Conservation (phyloP, 306 rosid species). For the Ziziphus jujuba region DNA sequence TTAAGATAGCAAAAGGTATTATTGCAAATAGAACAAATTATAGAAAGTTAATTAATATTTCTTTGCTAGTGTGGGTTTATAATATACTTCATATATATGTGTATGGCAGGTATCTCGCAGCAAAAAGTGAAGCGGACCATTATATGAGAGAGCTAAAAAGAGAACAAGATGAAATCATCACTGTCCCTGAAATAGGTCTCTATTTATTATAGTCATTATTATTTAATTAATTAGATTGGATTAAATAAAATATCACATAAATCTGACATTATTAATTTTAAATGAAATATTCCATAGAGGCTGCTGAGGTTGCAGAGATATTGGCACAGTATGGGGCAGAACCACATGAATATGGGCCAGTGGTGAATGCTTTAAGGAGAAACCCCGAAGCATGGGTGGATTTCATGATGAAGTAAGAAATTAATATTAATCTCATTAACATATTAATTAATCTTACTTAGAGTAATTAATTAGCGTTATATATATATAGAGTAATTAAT, state of each 20-base stretch:
- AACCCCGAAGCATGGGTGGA: slow-evolving; percentile 94
- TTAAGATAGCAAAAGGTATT: no score
- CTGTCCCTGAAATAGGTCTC: slow-evolving; percentile 65
- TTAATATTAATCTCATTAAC: background rate
- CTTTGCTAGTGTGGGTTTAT: background rate
- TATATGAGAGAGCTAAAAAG: slow-evolving; percentile 67
- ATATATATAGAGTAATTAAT: background rate
- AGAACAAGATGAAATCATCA: slow-evolving; percentile 77
- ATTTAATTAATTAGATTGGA: background rate
- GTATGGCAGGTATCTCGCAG: slow-evolving; percentile 71
- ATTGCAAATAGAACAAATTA: no score
- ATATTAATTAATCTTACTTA: no score
- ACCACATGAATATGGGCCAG: slow-evolving; percentile 64
- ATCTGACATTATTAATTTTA: no score
- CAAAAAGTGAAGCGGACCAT: slow-evolving; percentile 89
- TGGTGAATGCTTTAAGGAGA: slow-evolving; percentile 76
- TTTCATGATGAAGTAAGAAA: slow-evolving; percentile 94
- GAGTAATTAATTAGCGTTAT: background rate
- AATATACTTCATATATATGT: background rate
- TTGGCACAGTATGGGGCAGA: slow-evolving; percentile 44
- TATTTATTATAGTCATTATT: background rate
- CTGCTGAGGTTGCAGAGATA: slow-evolving; percentile 54
- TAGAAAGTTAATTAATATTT: no score
- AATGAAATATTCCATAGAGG: slow-evolving; percentile 31
- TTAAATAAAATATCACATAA: no score